These are phyloP conservation scores for Cercospora sp. DNA, from an alignment of 2,329 filamentous ascomycete genomes.

Conservation along the genomic window DNA sequence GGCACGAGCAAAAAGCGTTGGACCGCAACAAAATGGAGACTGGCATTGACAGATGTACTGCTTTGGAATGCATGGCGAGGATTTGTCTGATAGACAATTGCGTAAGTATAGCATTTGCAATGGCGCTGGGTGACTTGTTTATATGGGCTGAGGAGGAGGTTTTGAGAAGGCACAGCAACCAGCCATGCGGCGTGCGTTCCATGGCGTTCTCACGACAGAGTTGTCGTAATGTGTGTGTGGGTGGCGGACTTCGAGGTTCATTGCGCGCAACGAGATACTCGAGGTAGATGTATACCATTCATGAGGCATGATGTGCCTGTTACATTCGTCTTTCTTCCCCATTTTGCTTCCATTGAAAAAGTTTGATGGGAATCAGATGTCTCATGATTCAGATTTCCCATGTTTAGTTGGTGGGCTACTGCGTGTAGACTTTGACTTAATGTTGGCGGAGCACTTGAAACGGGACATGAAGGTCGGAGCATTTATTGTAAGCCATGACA, in stretches of 20 bases:
- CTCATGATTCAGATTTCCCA: background rate
- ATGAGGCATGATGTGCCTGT: background rate
- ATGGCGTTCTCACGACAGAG: background rate
- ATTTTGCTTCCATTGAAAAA: background rate
- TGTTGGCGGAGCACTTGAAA: background rate
- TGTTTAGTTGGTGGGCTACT: background rate
- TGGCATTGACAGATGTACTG: constrained; percentile 1
- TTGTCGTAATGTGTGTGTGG: background rate
- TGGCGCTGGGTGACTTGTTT: background rate
- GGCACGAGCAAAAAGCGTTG: background rate
- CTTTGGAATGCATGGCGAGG: constrained; percentile 10
- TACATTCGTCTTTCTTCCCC: background rate
- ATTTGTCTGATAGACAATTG: constrained; percentile 7
- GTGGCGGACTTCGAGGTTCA: background rate
- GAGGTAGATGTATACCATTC: background rate
- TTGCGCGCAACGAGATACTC: background rate
- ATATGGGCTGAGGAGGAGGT: background rate
- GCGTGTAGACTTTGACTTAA: background rate
- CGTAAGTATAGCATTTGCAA: constrained; percentile 6
- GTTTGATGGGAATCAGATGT: background rate
- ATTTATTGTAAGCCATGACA: background rate
- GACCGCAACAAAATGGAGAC: background rate
- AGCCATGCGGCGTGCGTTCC: background rate
- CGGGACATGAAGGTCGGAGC: background rate
- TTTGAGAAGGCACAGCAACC: background rate